Conservation (phyloP, 306 rosid species). For the Acacia acuminata region DNA sequence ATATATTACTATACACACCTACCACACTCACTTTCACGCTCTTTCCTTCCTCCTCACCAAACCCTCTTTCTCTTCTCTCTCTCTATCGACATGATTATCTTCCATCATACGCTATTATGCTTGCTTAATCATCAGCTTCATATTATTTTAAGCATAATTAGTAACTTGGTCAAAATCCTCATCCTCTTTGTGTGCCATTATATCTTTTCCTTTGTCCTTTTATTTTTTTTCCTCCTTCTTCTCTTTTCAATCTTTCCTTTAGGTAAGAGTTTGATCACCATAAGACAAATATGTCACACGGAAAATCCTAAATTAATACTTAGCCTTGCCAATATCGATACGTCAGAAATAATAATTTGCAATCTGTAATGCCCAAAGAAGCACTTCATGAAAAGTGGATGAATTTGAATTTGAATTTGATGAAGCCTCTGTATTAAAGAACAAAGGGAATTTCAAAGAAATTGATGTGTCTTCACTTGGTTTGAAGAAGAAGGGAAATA, state of each 20-base stretch:
- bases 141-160: neutral
- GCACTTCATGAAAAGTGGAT: neutral
- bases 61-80: constrained; percentile 30
- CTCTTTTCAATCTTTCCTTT: too few relatives aligned
- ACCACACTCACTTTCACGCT: constrained; percentile 37
- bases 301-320: neutral
- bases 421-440: neutral
- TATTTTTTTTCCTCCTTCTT: neutral
- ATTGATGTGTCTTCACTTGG: neutral
- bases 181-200: neutral
- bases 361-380: neutral
- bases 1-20: constrained; percentile 9
- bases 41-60: constrained; percentile 51
- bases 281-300: neutral
- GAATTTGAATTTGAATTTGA: neutral
- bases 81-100: neutral
- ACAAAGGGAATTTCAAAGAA: neutral
- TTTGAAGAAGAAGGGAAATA: neutral
- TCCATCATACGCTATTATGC: neutral
- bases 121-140: neutral
- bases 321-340: neutral
- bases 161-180: neutral
- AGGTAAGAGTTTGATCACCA: too few relatives aligned
- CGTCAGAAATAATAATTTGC: neutral
- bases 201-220: neutral